Evolutionary conservation across 164 flowering plant species (phyloP), one percentile per base, ranked within the genome.

Genomic region (Santalum album): DNA sequence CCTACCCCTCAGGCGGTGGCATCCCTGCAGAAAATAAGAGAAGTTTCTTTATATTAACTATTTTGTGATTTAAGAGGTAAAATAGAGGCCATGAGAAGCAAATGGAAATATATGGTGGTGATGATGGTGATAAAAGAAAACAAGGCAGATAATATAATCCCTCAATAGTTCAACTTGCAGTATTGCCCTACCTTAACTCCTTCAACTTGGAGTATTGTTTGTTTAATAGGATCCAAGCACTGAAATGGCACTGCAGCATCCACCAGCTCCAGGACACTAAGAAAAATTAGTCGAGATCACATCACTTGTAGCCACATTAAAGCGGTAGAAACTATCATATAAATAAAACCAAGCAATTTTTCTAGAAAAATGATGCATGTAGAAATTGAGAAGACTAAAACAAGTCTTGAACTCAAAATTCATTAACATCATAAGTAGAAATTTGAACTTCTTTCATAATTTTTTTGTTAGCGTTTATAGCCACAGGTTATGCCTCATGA

Each of bases 181-280:
- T n/a, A n/a, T n/a, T n/a, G 0, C 6, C 24, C 68, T 57, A 79
- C 99, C 87, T 75, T 78, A 43, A 92, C 95, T 51, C 91, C 91
- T 52, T 86, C 84, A 65, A 87, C 84, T 70, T 77, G 74, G 47
- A 77, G 66, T 53, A 89, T 89, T 57, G 90, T 80, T 65, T 71
- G 65, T 65, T 51, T 76, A 47, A 81, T 72, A 36, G 85, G 87
- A 39, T 75, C 84, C 69, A 92, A 65, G 24, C 65, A 51, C 52
- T 78, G 65, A 18, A 63, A 61, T 1, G 96, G 91, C 18, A 92
- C 63, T 43, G 88, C 96, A 69, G 99, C 92, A 81, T 92, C 99
- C 47, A 92, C 97, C 72, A 92, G 72, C 71, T 92, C 99, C 95
- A 92, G 55, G 51, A 87, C 72, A 80, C 97, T 92, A 59, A 44